These are phyloP conservation scores for Rhododendron molle DNA, from an alignment of 148 eudicot species.

Conservation along the genomic window DNA sequence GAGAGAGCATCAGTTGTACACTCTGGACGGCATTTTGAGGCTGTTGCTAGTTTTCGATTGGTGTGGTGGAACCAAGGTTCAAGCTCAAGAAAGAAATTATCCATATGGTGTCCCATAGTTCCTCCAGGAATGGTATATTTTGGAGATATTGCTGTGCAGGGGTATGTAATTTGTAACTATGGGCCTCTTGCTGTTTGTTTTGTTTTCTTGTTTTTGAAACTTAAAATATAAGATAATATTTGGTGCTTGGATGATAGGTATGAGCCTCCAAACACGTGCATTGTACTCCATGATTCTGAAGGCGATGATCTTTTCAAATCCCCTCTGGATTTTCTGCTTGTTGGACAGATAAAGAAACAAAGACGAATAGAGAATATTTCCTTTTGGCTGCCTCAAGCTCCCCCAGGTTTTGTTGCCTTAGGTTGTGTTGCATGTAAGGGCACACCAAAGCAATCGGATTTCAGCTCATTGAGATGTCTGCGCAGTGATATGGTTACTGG, in stretches of 20 bases:
- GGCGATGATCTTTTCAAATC: conserved; percentile 49
- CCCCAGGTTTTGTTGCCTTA: conserved; percentile 86
- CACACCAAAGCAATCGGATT: conserved; percentile 67
- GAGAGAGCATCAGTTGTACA: conserved; percentile 37
- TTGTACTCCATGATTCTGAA: conserved; percentile 75
- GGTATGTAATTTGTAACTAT: conserved; percentile 40
- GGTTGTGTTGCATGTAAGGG: conserved; percentile 93
- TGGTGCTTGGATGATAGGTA: conserved; percentile 42
- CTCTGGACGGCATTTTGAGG: conserved; percentile 53
- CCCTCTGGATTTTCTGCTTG: conserved; percentile 64
- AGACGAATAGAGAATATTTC: conserved; percentile 58
- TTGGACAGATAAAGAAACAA: conserved; percentile 79
- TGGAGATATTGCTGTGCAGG: conserved; percentile 89
- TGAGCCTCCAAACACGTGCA: conserved; percentile 83
- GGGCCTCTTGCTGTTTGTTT: not conserved
- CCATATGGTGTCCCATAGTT: conserved; percentile 93
- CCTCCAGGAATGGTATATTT: conserved; percentile 86
- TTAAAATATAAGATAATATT: not conserved
- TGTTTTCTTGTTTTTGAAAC: not conserved
- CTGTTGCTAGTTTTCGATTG: conserved; percentile 70
- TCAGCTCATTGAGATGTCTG: conserved; percentile 70
- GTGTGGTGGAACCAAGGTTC: conserved; percentile 98
- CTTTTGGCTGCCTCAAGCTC: conserved; percentile 95
- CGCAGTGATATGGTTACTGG: conserved; percentile 88
- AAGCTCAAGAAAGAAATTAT: conserved; percentile 66